Evolutionary conservation across 208 protist species (phyloP).

Genomic region (Trypanosoma conorhini): DNA sequence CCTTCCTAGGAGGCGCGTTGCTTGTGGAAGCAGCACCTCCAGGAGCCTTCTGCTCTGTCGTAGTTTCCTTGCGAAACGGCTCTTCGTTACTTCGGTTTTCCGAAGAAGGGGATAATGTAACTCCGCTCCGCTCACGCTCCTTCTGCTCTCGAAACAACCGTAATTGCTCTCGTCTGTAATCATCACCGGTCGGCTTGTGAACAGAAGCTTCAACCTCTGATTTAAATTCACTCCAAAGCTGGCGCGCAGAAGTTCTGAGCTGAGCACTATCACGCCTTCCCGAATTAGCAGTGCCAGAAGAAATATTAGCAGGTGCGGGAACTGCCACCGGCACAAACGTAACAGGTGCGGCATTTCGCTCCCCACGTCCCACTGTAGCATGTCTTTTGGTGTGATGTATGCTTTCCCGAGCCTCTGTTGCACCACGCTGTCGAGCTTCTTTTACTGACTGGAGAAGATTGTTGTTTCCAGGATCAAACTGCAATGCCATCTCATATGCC

Average conservation of each 20-base stretch:
- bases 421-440: slow-evolving; percentile 47
- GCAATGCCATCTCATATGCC: slow-evolving; percentile 86
- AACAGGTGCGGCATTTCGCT: slow-evolving; percentile 10
- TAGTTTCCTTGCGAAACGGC: neutral
- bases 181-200: slow-evolving; percentile 63
- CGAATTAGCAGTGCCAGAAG: neutral
- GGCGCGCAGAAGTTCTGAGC: slow-evolving; percentile 24
- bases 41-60: neutral
- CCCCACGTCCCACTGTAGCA: neutral
- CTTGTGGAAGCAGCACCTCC: neutral
- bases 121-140: slow-evolving; percentile 24
- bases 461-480: slow-evolving; percentile 76
- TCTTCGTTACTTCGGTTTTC: slow-evolving; percentile 9
- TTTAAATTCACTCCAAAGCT: slow-evolving; percentile 64
- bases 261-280: slow-evolving; percentile 5
- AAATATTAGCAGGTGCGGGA: neutral
- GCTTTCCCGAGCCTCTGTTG: slow-evolving; percentile 5
- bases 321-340: neutral
- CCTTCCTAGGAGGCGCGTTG: slow-evolving; percentile 5
- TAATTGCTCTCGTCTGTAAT: slow-evolving; percentile 72
- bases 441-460: slow-evolving; percentile 55
- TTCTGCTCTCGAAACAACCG: slow-evolving; percentile 56
- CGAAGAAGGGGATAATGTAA: neutral
- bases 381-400: slow-evolving; percentile 13
- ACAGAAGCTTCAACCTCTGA: slow-evolving; percentile 56